phyloP scores from a whole-genome alignment of 1,284 basidiomycete genomes.

The Macrocystidia cucumis region DNA sequence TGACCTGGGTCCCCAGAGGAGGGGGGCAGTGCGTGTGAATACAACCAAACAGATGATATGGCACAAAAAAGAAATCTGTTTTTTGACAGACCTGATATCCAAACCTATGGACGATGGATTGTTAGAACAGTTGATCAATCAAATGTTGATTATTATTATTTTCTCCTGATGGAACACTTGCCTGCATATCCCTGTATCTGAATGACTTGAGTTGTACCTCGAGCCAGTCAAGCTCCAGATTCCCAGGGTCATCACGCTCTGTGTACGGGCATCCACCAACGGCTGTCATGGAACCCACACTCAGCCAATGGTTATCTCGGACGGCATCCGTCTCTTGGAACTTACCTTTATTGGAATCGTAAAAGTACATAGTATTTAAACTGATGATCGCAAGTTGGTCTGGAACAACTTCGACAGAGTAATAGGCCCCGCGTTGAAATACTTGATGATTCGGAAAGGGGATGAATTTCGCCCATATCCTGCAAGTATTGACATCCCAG shows the following conservation, averaged over 20 bases:
- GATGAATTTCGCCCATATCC: conserved; percentile 82
- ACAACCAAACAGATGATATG: no score
- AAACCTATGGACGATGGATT: no score
- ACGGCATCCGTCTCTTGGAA: conserved; percentile 1
- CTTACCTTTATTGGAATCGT: conserved; percentile 83
- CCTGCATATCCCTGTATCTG: conserved; percentile 74
- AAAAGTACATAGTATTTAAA: conserved; percentile 91
- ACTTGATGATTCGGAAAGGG: conserved; percentile 78
- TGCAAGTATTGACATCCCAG: no score
- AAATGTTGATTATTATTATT: neutral
- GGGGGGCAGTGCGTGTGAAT: no score
- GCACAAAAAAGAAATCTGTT: conserved; percentile 1
- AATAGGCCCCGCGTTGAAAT: conserved; percentile 84
- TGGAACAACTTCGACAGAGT: conserved; percentile 75
- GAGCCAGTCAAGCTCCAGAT: conserved; percentile 85
- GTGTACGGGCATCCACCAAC: conserved; percentile 63
- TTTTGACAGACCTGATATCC: conserved; percentile 29
- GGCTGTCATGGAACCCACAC: conserved; percentile 25
- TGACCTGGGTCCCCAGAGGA: conserved; percentile 57
- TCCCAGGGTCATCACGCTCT: conserved; percentile 69
- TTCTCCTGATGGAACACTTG: conserved; percentile 16
- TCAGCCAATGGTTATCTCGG: conserved; percentile 1
- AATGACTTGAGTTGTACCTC: conserved; percentile 77
- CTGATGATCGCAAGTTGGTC: conserved; percentile 75
- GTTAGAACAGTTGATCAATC: conserved; percentile 7